Conservation (phyloP, 1,284 basidiomycete genomes). For the Ustilago vetiveriae region DNA sequence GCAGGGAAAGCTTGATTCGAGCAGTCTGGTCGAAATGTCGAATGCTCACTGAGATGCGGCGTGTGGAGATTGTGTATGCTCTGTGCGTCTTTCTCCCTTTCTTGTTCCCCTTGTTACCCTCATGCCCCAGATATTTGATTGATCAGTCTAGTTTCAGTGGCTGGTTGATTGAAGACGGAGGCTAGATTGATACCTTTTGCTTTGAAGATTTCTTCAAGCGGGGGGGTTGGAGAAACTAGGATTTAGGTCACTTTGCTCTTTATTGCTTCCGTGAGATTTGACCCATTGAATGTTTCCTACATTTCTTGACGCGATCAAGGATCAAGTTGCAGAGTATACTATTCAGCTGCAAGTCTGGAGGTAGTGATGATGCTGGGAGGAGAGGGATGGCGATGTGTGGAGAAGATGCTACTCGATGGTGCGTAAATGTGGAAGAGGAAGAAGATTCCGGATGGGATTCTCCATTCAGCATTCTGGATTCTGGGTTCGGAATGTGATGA, state of each 20-base stretch:
- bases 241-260: slow-evolving; percentile 38
- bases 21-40: too few species aligned
- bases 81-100: background rate
- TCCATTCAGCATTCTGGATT: too few species aligned
- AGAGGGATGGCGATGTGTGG: too few species aligned
- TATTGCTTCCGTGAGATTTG: slow-evolving; percentile 23
- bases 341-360: too few species aligned
- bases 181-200: slow-evolving; percentile 36
- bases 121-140: slow-evolving; percentile 62
- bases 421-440: too few species aligned
- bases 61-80: background rate
- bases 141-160: slow-evolving; percentile 48
- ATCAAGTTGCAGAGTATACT: too few species aligned
- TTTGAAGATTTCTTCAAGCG: too few species aligned
- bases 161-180: slow-evolving; percentile 61
- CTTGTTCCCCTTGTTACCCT: background rate
- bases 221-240: slow-evolving; percentile 19
- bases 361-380: too few species aligned
- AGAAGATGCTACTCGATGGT: too few species aligned
- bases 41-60: background rate
- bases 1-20: slow-evolving; percentile 3
- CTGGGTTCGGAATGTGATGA: too few species aligned
- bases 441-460: too few species aligned
- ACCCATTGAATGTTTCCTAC: slow-evolving; percentile 47
- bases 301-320: slow-evolving; percentile 12